These are phyloP conservation scores for Dactylonectria macrodidyma DNA, from an alignment of 2,329 filamentous ascomycete species.

Conservation along the genomic window DNA sequence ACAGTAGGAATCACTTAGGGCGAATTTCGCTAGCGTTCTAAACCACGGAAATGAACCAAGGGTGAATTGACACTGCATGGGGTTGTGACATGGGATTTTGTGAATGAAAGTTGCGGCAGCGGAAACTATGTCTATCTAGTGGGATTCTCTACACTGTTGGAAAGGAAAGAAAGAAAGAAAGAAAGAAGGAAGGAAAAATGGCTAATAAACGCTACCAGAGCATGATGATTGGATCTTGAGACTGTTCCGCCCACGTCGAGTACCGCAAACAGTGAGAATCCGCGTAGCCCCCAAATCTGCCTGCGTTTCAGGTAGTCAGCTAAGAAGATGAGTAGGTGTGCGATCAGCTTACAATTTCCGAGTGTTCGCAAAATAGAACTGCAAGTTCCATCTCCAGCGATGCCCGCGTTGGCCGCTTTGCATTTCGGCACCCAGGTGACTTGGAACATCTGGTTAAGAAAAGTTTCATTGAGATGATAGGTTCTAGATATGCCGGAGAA, in stretches of 20 bases:
- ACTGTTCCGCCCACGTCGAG: background rate
- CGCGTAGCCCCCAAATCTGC: background rate
- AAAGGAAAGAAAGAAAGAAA: too few species aligned
- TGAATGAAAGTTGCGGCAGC: too few species aligned
- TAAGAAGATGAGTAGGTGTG: background rate
- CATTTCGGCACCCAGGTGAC: background rate
- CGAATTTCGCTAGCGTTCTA: too few species aligned
- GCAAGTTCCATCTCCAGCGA: background rate
- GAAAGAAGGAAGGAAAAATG: background rate
- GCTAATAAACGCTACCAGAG: background rate
- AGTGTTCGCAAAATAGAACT: background rate
- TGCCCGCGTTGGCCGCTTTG: background rate
- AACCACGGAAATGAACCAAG: too few species aligned
- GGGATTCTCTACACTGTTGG: too few species aligned
- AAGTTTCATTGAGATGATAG: background rate
- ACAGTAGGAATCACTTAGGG: too few species aligned
- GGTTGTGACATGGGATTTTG: too few species aligned
- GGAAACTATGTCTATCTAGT: too few species aligned
- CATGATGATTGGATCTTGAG: background rate
- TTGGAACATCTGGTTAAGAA: background rate
- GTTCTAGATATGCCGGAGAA: background rate
- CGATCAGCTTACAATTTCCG: conserved; percentile 3
- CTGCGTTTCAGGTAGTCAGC: background rate
- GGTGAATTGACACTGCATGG: too few species aligned
- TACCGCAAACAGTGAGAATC: background rate